Conservation (phyloP, 441 rosid species). For the Mallotus japonicus region DNA sequence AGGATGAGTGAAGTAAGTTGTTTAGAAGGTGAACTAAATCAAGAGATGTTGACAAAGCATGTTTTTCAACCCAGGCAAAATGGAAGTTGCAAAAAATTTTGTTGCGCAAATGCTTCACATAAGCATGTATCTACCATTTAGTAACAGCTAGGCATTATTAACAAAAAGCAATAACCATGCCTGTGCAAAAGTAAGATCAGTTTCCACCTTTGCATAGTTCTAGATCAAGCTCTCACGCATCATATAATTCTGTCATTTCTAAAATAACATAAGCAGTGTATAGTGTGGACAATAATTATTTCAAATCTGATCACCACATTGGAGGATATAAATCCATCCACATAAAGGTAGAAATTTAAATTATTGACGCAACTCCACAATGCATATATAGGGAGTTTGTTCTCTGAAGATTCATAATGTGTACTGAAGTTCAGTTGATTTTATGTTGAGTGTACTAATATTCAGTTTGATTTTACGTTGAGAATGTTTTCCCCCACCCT, state of each 20-base stretch:
- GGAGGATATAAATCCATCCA: not conserved
- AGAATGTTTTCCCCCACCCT: not conserved
- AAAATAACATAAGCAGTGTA: not conserved
- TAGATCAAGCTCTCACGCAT: not conserved
- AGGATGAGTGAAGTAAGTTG: not conserved
- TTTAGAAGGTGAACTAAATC: not conserved
- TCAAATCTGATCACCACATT: not conserved
- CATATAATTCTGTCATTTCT: not conserved
- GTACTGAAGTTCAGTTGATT: not conserved
- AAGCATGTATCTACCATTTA: no score
- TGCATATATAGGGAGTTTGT: not conserved
- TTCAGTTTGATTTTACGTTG: not conserved
- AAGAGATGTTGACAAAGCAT: not conserved
- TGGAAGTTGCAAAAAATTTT: not conserved
- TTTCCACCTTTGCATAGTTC: not conserved
- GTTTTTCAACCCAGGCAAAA: not conserved
- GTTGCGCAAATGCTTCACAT: no score
- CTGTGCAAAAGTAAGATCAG: not conserved
- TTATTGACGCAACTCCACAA: not conserved
- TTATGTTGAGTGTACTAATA: not conserved
- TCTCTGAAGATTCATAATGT: not conserved
- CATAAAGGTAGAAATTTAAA: not conserved
- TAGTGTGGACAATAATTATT: not conserved
- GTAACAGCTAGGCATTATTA: not conserved
- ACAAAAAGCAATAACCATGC: no score